Conservation (phyloP, 2,329 filamentous ascomycete species). For the Elsinoe ampelina region DNA sequence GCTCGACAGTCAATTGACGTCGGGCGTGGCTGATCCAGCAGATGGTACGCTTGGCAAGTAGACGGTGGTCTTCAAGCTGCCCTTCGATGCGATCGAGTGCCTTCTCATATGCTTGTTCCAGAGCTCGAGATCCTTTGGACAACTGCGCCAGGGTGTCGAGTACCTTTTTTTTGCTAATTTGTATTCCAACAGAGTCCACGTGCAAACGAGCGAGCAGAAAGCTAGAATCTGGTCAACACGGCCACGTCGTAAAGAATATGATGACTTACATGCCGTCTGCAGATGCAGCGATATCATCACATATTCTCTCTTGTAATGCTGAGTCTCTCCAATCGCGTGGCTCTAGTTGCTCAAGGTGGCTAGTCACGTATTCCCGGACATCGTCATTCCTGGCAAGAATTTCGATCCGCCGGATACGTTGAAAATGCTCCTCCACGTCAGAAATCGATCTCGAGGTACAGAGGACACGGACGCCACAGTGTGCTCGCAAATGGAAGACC, state of each 20-base stretch:
- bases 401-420: not conserved
- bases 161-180: not conserved
- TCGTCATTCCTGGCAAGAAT: not conserved
- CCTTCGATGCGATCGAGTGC: not conserved
- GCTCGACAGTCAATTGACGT: not conserved
- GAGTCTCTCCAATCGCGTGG: not conserved
- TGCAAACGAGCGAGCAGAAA: not conserved
- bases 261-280: not conserved
- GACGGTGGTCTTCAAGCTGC: not conserved
- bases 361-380: not conserved
- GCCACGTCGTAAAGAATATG: too few species aligned
- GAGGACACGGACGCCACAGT: not conserved
- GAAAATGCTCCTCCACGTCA: not conserved
- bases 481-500: not conserved
- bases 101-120: not conserved
- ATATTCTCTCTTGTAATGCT: not conserved
- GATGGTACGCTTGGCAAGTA: not conserved
- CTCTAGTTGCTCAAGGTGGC: not conserved
- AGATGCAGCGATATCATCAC: not conserved
- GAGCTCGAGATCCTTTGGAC: not conserved
- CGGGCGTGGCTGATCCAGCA: not conserved
- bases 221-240: not conserved
- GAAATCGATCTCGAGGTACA: not conserved
- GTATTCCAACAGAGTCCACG: not conserved
- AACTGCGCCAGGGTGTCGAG: not conserved